phyloP scores from a whole-genome alignment of 345 rosid genomes.

The Noccaea bulbosa region DNA sequence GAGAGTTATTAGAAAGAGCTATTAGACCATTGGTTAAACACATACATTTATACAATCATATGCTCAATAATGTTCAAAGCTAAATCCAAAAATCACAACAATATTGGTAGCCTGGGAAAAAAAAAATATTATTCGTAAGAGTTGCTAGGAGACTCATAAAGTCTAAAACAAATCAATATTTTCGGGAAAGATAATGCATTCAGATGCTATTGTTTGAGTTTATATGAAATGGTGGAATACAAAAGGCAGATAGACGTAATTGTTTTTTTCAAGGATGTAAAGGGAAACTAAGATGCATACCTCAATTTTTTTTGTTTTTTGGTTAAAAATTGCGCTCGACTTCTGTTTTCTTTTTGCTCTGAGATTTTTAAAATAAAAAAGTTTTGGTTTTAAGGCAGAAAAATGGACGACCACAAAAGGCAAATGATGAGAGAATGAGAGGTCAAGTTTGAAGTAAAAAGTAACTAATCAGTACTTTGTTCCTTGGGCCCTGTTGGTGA shows the following conservation, averaged over 20 bases:
- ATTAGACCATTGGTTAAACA: too few species aligned
- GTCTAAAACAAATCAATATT: slow-evolving; percentile 18
- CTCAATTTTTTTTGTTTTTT: background rate
- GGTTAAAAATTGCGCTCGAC: background rate
- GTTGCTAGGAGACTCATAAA: slow-evolving; percentile 10
- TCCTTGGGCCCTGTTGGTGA: slow-evolving; percentile 13
- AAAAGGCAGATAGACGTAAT: slow-evolving; percentile 21
- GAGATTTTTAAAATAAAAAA: background rate
- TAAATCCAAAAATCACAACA: background rate
- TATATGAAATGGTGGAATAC: slow-evolving; percentile 25
- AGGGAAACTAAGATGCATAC: slow-evolving; percentile 27
- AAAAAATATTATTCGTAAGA: background rate
- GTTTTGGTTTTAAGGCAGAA: background rate
- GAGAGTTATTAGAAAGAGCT: too few species aligned
- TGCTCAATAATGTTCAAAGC: slow-evolving; percentile 18
- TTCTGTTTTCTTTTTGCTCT: background rate
- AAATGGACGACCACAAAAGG: slow-evolving; percentile 10
- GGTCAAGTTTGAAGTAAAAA: slow-evolving; percentile 27
- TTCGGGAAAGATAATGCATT: slow-evolving; percentile 6
- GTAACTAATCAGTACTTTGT: slow-evolving; percentile 18
- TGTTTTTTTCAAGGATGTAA: slow-evolving; percentile 22
- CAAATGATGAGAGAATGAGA: slow-evolving; percentile 37
- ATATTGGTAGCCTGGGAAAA: background rate
- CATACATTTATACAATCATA: slow-evolving; percentile 6
- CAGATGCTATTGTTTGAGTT: slow-evolving; percentile 34